A percentile compares a stretch with the other conserved stretches of the same genome.
These are phyloP conservation scores for Botryotinia calthae DNA, from an alignment of 2,329 filamentous ascomycete species.

Conservation along the genomic window DNA sequence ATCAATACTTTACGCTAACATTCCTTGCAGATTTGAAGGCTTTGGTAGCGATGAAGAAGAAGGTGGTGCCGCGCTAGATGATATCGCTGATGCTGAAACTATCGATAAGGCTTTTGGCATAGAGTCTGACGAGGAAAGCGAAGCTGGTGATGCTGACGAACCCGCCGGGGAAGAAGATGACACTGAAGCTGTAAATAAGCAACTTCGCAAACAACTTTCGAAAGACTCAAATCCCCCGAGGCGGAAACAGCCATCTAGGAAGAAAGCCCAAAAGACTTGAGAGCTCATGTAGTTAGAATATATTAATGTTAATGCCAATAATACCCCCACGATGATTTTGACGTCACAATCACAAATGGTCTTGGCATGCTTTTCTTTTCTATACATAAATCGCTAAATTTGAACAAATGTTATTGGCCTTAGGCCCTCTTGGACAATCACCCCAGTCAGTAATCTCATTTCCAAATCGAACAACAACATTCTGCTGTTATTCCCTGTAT, in stretches of 20 bases:
- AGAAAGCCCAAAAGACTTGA: conserved; percentile 37
- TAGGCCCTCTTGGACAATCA: not conserved
- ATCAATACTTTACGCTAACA: not conserved
- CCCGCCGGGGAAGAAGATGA: conserved; percentile 33
- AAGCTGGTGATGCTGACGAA: conserved; percentile 38
- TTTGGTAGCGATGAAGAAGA: conserved; percentile 48
- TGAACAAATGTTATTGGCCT: not conserved
- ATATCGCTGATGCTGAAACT: conserved; percentile 34
- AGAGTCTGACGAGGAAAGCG: conserved; percentile 43
- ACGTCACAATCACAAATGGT: not conserved
- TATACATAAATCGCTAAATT: not conserved
- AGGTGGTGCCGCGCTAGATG: conserved; percentile 34
- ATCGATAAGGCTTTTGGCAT: conserved; percentile 38
- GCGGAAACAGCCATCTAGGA: conserved; percentile 30
- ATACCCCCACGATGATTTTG: not conserved
- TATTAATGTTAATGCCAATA: conserved; percentile 14
- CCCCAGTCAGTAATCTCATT: not conserved
- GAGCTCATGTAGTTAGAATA: not conserved
- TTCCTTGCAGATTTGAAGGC: conserved; percentile 44
- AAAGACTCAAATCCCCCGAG: conserved; percentile 28
- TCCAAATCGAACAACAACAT: not conserved
- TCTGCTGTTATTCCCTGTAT: not conserved
- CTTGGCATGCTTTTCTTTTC: not conserved
- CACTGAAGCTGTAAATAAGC: conserved; percentile 35
- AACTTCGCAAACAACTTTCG: conserved; percentile 35